phyloP scores from a whole-genome alignment of 257 asterid species.

The Salvia rosmarinus region DNA sequence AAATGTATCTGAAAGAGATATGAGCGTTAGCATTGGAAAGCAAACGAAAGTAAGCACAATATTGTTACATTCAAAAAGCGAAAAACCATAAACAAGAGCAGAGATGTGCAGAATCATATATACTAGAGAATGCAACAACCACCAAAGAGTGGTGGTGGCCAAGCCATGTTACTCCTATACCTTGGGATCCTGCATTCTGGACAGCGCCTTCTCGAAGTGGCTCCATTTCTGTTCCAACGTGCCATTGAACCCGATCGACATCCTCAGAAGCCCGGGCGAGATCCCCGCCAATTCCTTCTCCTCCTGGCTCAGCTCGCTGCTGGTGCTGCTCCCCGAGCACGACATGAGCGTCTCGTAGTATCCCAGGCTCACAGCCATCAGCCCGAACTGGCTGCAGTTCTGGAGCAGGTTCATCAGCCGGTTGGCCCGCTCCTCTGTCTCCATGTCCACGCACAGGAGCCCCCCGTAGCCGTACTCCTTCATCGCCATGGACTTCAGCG shows the following conservation, averaged over 20 bases:
- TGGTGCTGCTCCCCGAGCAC: constrained; percentile 92
- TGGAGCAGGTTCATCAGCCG: constrained; percentile 73
- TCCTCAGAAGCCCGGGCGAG: constrained; percentile 79
- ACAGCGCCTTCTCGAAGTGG: constrained; percentile 80
- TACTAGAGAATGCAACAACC: neutral
- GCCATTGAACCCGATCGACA: constrained; percentile 85
- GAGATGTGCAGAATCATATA: too few relatives aligned
- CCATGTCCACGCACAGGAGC: constrained; percentile 80
- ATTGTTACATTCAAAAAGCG: neutral
- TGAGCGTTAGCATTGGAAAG: too few relatives aligned
- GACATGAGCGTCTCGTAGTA: constrained; percentile 95
- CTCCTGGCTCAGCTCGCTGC: constrained; percentile 74
- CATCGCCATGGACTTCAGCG: constrained; percentile 58
- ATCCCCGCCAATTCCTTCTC: constrained; percentile 84
- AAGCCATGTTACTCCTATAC: constrained; percentile 13
- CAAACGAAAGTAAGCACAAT: neutral
- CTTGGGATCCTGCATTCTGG: constrained; percentile 50
- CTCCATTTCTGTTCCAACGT: constrained; percentile 88
- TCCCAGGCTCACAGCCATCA: constrained; percentile 93
- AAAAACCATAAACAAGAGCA: too few relatives aligned
- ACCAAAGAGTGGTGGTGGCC: neutral
- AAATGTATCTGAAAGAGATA: too few relatives aligned
- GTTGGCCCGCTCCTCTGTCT: constrained; percentile 79
- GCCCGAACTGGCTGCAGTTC: constrained; percentile 74
- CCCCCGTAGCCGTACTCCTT: constrained; percentile 88